Percentiles rank a stretch among this genome's conserved stretches.
phyloP scores from a whole-genome alignment of 2,329 filamentous ascomycete genomes.

The Alternaria rosae region DNA sequence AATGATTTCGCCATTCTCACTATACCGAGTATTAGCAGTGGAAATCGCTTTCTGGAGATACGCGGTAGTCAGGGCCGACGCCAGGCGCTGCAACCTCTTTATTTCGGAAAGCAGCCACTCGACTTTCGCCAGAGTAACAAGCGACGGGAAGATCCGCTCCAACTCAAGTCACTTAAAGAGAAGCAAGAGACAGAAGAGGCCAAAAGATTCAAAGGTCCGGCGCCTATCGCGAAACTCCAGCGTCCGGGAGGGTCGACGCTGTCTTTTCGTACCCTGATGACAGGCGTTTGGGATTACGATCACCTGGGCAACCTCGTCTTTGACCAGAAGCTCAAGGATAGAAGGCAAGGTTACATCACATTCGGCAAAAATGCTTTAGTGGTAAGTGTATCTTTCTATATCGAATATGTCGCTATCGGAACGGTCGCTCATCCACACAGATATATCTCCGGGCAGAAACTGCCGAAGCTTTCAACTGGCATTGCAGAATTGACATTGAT shows the following conservation, averaged over 20 bases:
- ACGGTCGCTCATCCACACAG: neutral
- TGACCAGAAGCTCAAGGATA: constrained; percentile 52
- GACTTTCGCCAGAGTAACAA: constrained; percentile 24
- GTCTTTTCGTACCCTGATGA: constrained; percentile 35
- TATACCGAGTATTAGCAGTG: constrained; percentile 52
- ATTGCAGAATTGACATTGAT: constrained; percentile 52
- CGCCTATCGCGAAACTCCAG: neutral
- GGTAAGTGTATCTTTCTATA: constrained; percentile 16
- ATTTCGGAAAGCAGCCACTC: constrained; percentile 19
- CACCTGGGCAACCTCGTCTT: constrained; percentile 46
- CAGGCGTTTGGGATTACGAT: constrained; percentile 56
- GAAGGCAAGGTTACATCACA: constrained; percentile 48
- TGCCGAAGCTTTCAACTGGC: constrained; percentile 19
- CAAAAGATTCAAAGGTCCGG: constrained; percentile 22
- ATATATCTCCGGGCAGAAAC: constrained; percentile 21
- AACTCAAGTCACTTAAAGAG: constrained; percentile 30
- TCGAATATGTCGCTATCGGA: neutral
- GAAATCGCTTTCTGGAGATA: constrained; percentile 52
- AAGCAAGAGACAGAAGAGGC: constrained; percentile 35
- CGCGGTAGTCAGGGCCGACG: constrained; percentile 36
- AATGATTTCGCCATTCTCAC: constrained; percentile 54
- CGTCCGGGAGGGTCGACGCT: constrained; percentile 29
- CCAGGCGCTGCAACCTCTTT: constrained; percentile 8
- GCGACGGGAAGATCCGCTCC: constrained; percentile 32
- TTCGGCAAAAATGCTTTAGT: constrained; percentile 46